These are phyloP conservation scores for Coelastrella sp. DNA, from an alignment of 139 green algal species.

Conservation along the genomic window DNA sequence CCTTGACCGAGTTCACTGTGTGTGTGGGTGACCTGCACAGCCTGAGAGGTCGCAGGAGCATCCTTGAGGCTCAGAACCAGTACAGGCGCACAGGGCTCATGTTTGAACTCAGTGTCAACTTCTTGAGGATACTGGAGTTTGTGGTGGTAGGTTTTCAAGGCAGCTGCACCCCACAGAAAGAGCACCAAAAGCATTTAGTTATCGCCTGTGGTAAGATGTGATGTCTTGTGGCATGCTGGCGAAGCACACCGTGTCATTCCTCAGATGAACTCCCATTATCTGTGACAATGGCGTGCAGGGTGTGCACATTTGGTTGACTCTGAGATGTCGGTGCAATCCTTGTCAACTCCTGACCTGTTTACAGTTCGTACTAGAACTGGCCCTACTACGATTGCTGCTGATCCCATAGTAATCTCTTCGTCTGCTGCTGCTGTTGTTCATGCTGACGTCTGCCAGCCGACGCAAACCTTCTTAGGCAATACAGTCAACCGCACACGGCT, in stretches of 20 bases:
- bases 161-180: not conserved
- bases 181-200: not conserved
- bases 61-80: conserved; percentile 52
- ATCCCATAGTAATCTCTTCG: too few species aligned
- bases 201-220: not conserved
- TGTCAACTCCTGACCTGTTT: not conserved
- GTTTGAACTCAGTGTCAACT: conserved; percentile 80
- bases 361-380: too few species aligned
- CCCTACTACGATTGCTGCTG: too few species aligned
- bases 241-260: too few species aligned
- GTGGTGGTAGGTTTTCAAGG: conserved; percentile 19
- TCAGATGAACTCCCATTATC: too few species aligned
- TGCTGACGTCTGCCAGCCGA: conserved; percentile 43
- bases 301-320: too few species aligned
- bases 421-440: not conserved
- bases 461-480: conserved; percentile 16
- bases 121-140: conserved; percentile 87
- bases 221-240: too few species aligned
- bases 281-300: too few species aligned
- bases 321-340: too few species aligned
- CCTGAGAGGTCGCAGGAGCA: conserved; percentile 4
- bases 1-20: conserved; percentile 84
- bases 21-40: conserved; percentile 58
- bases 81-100: conserved; percentile 65
- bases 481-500: conserved; percentile 59